Conservation (phyloP, 495 filamentous ascomycete genomes). For the Chlorociboria aeruginascens region DNA sequence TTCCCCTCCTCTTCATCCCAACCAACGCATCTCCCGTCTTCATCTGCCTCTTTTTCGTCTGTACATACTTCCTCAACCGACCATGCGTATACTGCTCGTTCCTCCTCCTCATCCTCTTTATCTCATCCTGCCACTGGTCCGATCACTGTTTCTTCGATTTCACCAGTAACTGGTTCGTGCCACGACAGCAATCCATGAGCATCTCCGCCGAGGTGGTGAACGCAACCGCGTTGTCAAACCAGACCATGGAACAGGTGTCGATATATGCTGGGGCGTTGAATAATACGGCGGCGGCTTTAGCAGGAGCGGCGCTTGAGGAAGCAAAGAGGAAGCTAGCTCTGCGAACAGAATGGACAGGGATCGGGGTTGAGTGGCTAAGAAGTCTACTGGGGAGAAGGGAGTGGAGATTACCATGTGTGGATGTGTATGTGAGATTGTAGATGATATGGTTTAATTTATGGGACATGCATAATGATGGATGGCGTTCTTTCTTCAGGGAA, state of each 20-base stretch:
- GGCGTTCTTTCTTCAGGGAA: no score
- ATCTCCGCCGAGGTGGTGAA: slow-evolving; percentile 6
- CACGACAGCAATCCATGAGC: slow-evolving; percentile 21
- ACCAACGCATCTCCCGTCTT: slow-evolving; percentile 75
- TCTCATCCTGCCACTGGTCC: slow-evolving; percentile 83
- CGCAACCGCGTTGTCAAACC: slow-evolving; percentile 9
- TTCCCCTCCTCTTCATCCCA: slow-evolving; percentile 62
- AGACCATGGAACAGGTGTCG: slow-evolving; percentile 11
- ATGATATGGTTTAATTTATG: background rate
- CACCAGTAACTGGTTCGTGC: slow-evolving; percentile 71
- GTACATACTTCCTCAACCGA: slow-evolving; percentile 81
- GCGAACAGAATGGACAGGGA: slow-evolving; percentile 59
- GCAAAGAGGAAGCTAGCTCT: slow-evolving; percentile 34
- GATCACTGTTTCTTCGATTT: slow-evolving; percentile 84
- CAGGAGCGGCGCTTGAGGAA: slow-evolving; percentile 53
- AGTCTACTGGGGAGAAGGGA: slow-evolving; percentile 63
- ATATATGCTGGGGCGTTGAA: slow-evolving; percentile 42
- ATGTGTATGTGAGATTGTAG: slow-evolving; percentile 55
- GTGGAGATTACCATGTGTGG: slow-evolving; percentile 75
- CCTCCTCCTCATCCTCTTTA: slow-evolving; percentile 78
- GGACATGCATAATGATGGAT: background rate
- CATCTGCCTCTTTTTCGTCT: slow-evolving; percentile 80
- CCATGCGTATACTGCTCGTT: slow-evolving; percentile 88
- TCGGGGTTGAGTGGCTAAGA: slow-evolving; percentile 73
- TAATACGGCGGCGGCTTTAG: slow-evolving; percentile 53